Conservation (phyloP, 2,329 filamentous ascomycete species). For the Pseudocercospora musae region DNA sequence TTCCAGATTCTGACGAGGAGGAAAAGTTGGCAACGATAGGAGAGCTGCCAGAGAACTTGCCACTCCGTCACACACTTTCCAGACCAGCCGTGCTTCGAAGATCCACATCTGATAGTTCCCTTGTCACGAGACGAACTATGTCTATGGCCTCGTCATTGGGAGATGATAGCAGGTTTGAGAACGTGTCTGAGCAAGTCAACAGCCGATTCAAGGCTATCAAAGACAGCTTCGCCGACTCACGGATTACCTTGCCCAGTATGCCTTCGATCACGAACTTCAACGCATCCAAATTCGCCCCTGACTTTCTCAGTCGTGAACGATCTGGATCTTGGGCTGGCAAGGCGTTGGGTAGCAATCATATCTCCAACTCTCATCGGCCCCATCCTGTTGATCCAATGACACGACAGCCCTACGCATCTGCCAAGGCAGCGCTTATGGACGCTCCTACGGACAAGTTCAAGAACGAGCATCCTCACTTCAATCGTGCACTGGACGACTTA, state of each 20-base stretch:
- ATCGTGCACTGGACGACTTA: conserved; percentile 61
- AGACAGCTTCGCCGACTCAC: conserved; percentile 81
- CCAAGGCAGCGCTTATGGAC: conserved; percentile 23
- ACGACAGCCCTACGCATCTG: conserved; percentile 25
- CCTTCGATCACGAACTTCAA: conserved; percentile 50
- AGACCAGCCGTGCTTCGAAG: conserved; percentile 48
- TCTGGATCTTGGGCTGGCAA: conserved; percentile 22
- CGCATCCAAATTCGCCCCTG: conserved; percentile 27
- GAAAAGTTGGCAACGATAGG: conserved; percentile 20
- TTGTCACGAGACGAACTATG: conserved; percentile 67
- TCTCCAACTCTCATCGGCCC: conserved; percentile 5
- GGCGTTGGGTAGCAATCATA: background rate
- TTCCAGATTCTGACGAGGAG: conserved; percentile 14
- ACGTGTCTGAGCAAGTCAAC: conserved; percentile 82
- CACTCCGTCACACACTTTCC: conserved; percentile 20
- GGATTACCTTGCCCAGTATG: conserved; percentile 58
- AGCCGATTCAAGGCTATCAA: conserved; percentile 85
- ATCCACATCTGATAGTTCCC: conserved; percentile 72
- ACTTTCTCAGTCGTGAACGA: conserved; percentile 31
- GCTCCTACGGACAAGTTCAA: conserved; percentile 25
- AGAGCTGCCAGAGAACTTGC: conserved; percentile 21
- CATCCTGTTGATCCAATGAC: conserved; percentile 29
- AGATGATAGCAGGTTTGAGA: conserved; percentile 74
- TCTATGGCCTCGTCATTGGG: conserved; percentile 80
- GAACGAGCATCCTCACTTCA: conserved; percentile 49